phyloP scores from a whole-genome alignment of 192 early-diverging fungal species.

The Coemansia sp. region DNA sequence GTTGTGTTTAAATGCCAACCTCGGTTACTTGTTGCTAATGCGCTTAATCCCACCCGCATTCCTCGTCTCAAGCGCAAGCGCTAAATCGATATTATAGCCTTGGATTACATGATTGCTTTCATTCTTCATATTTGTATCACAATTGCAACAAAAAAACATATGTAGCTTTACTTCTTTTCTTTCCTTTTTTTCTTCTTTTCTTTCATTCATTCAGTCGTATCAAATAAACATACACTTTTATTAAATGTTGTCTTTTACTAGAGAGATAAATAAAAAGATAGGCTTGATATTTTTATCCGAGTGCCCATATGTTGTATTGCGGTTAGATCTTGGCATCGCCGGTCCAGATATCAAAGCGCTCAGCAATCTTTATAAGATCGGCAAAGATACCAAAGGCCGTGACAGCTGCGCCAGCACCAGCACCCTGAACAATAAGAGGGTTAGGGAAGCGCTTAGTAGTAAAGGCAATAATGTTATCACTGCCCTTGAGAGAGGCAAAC shows the following conservation, averaged over 20 bases:
- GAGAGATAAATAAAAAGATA: background rate
- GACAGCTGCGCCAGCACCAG: conserved; percentile 94
- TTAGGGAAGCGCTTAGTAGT: conserved; percentile 92
- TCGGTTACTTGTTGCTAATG: conserved; percentile 13
- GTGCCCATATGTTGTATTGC: too few species aligned
- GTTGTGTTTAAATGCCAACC: too few species aligned
- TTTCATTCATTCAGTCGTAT: background rate
- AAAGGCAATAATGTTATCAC: conserved; percentile 98
- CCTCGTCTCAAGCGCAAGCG: conserved; percentile 48
- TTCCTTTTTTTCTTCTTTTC: background rate
- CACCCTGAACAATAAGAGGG: conserved; percentile 92
- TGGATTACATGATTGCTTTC: too few species aligned
- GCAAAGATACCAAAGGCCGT: conserved; percentile 98
- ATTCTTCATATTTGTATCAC: too few species aligned
- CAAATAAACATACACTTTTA: background rate
- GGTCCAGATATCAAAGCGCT: conserved; percentile 47
- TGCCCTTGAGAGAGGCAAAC: conserved; percentile 93
- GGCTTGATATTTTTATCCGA: background rate
- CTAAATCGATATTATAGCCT: too few species aligned
- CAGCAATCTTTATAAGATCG: conserved; percentile 85
- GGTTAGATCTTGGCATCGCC: conserved; percentile 7
- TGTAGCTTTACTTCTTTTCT: background rate
- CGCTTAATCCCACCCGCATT: conserved; percentile 37
- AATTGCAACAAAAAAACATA: background rate
- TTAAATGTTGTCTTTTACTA: background rate